phyloP scores from a whole-genome alignment of 2,329 filamentous ascomycete genomes.

The Trematosphaeria pertusa region DNA sequence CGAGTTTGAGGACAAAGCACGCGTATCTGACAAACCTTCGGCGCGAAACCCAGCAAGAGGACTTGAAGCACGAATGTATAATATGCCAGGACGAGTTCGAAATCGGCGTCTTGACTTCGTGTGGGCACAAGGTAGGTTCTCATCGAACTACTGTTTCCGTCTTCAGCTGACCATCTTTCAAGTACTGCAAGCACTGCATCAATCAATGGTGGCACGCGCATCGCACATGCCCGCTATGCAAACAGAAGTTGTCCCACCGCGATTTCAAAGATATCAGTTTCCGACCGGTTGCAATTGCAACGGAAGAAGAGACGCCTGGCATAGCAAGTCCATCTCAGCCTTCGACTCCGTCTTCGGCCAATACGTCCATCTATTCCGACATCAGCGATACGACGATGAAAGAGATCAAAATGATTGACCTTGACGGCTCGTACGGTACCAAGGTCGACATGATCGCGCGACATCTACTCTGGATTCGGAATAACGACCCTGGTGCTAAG shows the following conservation, averaged over 20 bases:
- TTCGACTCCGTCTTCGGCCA: constrained; percentile 32
- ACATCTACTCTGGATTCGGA: constrained; percentile 84
- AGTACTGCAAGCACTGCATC: constrained; percentile 91
- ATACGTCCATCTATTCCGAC: constrained; percentile 74
- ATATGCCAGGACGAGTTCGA: constrained; percentile 84
- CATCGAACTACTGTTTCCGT: background rate
- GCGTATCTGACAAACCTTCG: constrained; percentile 73
- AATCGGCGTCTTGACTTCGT: constrained; percentile 81
- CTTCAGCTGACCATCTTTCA: background rate
- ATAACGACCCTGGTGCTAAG: constrained; percentile 85
- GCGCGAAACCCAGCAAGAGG: constrained; percentile 67
- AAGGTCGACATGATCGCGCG: constrained; percentile 79
- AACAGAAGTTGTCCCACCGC: constrained; percentile 66
- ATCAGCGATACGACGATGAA: constrained; percentile 74
- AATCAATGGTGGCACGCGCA: constrained; percentile 77
- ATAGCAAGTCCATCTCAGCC: constrained; percentile 23
- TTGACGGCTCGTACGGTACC: constrained; percentile 78
- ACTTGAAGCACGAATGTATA: constrained; percentile 71
- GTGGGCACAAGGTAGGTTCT: constrained; percentile 68
- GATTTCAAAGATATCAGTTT: constrained; percentile 87
- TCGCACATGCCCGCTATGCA: constrained; percentile 84
- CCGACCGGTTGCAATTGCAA: constrained; percentile 75
- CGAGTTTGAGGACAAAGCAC: constrained; percentile 72
- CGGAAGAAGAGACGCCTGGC: constrained; percentile 64
- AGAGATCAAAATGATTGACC: constrained; percentile 82